Base-by-base conservation (phyloP, 176 grass and related monocot species). In the Avena eriantha region DNA sequence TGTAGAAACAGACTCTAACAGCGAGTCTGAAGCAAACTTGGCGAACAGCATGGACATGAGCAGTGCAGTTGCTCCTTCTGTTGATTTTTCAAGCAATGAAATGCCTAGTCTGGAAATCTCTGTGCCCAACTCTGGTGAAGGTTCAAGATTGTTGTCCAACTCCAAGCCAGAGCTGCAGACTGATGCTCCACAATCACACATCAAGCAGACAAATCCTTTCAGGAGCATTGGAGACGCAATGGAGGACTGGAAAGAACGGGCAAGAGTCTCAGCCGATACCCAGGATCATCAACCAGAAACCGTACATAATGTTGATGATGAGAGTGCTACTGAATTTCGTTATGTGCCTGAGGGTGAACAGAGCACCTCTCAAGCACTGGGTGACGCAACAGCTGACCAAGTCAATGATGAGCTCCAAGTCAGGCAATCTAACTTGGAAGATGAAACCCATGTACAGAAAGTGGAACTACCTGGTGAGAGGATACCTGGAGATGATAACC, bases 221-320 rank as follows among this genome's bases (percentile, higher is more conserved):
- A 95, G 96, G 86, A 94, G 93, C 66, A 90, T 95, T 29, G 93
- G 92, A 35, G 91, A 95, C 87, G 96, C 96, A 68, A 87, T 98
- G 88, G 74, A 93, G 71, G 96, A 98, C 10, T 98, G 93, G 93
- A 95, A 98, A 95, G 91, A 98, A 87, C 84, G 96, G 64, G 93
- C 77, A 88, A 93, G 66, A 86, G 96, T 98, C 26, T 95, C 96
- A 64, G 86, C 79, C 59, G 96, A 98, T 86, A 69, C 88, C 8
- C 88, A 92, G 86, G 92, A 98, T 84, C 58, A 92, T 71, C 90
- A 83, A 83, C 59, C 88, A 49, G 86, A 93, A 47, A 54, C 69
- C 81, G 83, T 61, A 56, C 88, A 94, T 4, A 77, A 93, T 84
- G 53, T 86, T 73, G 87, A 86, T 86, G 93, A 92, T 89, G 89